Evolutionary conservation across 2,329 filamentous ascomycete species (phyloP).

Genomic region (Fusarium sp.): DNA sequence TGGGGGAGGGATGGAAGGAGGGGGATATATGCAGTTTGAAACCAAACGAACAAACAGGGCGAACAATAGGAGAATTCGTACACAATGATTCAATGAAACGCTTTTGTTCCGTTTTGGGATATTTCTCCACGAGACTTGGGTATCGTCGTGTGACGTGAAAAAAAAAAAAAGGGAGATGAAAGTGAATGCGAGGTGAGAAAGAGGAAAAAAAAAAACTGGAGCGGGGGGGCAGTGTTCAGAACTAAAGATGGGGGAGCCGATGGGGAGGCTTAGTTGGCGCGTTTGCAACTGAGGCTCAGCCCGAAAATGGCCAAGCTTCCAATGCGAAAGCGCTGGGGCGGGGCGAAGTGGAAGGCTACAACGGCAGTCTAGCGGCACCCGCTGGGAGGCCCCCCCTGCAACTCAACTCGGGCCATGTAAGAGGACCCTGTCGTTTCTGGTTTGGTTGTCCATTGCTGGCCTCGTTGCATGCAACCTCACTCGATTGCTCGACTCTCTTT

Average conservation of each 20-base stretch:
- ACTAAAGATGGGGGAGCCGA: slow-evolving; percentile 1
- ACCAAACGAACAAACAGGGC: slow-evolving; percentile 8
- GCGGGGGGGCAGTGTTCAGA: slow-evolving; percentile 26
- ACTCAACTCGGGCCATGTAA: slow-evolving; percentile 12
- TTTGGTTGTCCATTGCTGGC: background rate
- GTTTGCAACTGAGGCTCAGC: slow-evolving; percentile 13
- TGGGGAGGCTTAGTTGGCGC: slow-evolving; percentile 25
- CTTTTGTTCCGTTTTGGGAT: background rate
- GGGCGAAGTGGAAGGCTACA: background rate
- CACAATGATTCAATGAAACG: slow-evolving; percentile 5
- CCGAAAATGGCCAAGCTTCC: background rate
- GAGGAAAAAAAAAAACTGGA: slow-evolving; percentile 37
- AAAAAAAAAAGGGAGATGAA: slow-evolving; percentile 8
- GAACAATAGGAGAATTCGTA: slow-evolving; percentile 15
- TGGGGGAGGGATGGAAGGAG: background rate
- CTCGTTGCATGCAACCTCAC: background rate
- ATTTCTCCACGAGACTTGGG: background rate
- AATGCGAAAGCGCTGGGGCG: background rate
- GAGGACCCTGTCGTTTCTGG: background rate
- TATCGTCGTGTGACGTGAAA: slow-evolving; percentile 12
- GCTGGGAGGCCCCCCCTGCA: slow-evolving; percentile 24
- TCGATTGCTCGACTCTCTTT: background rate
- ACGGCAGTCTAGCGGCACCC: slow-evolving; percentile 4
- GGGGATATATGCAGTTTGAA: slow-evolving; percentile 3
- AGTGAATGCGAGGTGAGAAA: slow-evolving; percentile 11